Evolutionary conservation across 2,329 filamentous ascomycete species (phyloP).

Genomic region (Fusarium coffeatum): DNA sequence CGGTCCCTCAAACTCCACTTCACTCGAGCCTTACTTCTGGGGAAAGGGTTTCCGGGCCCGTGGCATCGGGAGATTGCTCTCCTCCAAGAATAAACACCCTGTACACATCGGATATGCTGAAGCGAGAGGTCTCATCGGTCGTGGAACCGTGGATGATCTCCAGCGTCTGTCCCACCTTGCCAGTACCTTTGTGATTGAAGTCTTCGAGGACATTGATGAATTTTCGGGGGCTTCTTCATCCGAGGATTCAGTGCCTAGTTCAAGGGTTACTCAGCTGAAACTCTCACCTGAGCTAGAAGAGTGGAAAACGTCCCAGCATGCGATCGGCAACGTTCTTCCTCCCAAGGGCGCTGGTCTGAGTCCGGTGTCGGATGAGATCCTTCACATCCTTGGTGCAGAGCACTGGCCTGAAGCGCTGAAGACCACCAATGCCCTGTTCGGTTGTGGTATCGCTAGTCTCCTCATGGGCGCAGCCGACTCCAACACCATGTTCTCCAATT

Average conservation of each 20-base stretch:
- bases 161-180: conserved; percentile 31
- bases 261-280: conserved; percentile 27
- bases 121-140: conserved; percentile 35
- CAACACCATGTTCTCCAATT: conserved; percentile 42
- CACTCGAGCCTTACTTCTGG: conserved; percentile 33
- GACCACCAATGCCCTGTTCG: conserved; percentile 41
- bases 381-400: conserved; percentile 30
- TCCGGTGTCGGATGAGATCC: conserved; percentile 24
- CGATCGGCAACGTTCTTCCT: conserved; percentile 35
- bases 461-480: conserved; percentile 41
- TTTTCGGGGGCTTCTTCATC: conserved; percentile 23
- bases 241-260: conserved; percentile 9
- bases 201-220: conserved; percentile 35
- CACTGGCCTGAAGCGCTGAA: conserved; percentile 41
- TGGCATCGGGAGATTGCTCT: conserved; percentile 26
- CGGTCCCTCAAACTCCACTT: not conserved
- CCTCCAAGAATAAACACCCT: conserved; percentile 16
- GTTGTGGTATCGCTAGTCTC: conserved; percentile 41
- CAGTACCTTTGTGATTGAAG: conserved; percentile 30
- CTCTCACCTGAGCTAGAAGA: conserved; percentile 37
- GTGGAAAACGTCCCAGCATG: conserved; percentile 38
- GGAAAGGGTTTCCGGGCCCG: conserved; percentile 36
- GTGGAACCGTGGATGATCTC: conserved; percentile 31
- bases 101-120: conserved; percentile 34
- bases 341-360: conserved; percentile 38